Percentiles rank a stretch among this genome's conserved stretches.
phyloP scores from a whole-genome alignment of 2,329 filamentous ascomycete species.

The Dryadomyces quercus-mongolicae region DNA sequence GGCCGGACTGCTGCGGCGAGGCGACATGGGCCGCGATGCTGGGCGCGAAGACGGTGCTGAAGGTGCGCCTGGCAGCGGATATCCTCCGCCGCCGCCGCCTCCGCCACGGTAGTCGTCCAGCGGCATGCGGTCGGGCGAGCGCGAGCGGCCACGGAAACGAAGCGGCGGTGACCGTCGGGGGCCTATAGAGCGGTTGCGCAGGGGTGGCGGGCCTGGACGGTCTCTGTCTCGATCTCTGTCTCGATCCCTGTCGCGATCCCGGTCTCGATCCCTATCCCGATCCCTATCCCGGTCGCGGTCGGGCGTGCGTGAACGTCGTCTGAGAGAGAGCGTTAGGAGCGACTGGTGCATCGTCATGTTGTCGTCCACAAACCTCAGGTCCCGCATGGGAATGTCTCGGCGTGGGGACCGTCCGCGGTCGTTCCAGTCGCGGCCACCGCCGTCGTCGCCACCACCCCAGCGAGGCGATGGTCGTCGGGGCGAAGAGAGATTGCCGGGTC shows the following conservation, averaged over 20 bases:
- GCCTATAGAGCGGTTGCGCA: neutral
- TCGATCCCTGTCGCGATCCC: conserved; percentile 18
- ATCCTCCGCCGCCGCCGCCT: conserved; percentile 9
- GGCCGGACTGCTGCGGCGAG: conserved; percentile 33
- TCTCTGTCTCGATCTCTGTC: conserved; percentile 19
- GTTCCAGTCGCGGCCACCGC: conserved; percentile 9
- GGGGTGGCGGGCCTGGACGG: conserved; percentile 21
- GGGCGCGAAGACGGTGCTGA: conserved; percentile 18
- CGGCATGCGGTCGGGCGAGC: conserved; percentile 3
- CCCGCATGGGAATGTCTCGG: conserved; percentile 25
- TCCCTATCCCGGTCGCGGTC: conserved; percentile 19
- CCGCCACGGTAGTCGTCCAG: conserved; percentile 3
- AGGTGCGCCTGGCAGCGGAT: conserved; percentile 21
- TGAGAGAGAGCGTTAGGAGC: conserved; percentile 13
- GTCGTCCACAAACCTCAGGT: conserved; percentile 14
- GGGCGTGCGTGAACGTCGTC: conserved; percentile 43
- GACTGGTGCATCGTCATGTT: no score
- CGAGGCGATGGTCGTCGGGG: conserved; percentile 21
- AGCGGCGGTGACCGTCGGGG: conserved; percentile 24
- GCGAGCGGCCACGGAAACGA: conserved; percentile 39
- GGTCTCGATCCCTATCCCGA: conserved; percentile 18
- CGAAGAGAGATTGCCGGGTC: neutral
- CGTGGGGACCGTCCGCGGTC: conserved; percentile 25
- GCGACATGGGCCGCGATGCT: conserved; percentile 37
- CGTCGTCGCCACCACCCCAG: conserved; percentile 27